Base-by-base conservation (phyloP, 208 protist species). In the Herpetomonas samuelpessoai region DNA sequence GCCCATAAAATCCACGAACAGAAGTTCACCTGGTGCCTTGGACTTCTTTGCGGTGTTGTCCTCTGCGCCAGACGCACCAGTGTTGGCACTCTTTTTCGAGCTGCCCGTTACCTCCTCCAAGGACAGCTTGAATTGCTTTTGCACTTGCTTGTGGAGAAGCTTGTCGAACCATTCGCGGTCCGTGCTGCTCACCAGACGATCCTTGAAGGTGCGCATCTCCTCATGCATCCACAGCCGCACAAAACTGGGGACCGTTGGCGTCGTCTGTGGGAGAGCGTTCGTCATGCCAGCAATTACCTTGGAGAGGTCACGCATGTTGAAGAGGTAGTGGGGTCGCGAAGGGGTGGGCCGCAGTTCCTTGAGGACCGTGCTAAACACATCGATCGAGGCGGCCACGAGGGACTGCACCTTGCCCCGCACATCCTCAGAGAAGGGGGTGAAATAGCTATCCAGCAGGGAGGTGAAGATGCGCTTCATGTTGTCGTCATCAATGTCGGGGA, bases 241-340 rank as follows among this genome's bases (percentile, higher is more conserved):
- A 19, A 99, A 64, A 24, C 62, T 67, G 14, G 71, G 38, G 2
- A 71, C 51, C 26, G 73, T 79, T 3, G 55, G 63, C 30, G 96
- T 76, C 14, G 67, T 84, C 41, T 85, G 81, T 9, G 85, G 57
- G 0, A 84, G 86, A 7, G 91, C 90, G 66, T 87, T 95, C 25
- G 97, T 65, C 7, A 99, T 44, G n/a, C 98, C 98, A 52, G 97
- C 94, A 57, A 99, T 91, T 51, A 99, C 96, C 62, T 98, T 98
- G 21, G 93, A 79, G 22, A 99, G 58, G 74, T 99, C 98, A 56
- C 98, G 89, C 47, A 99, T 64, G 74, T 99, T 99, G 86, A 99
- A 99, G 16, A 98, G 97, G 78, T 99, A 99, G 78, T 99, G 98
- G n/a, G 96, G 92, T 31, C 97, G 97, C 3, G 92, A 57, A 2